These are phyloP conservation scores for Thielaviopsis musarum DNA, from an alignment of 2,329 filamentous ascomycete genomes.

Conservation along the genomic window DNA sequence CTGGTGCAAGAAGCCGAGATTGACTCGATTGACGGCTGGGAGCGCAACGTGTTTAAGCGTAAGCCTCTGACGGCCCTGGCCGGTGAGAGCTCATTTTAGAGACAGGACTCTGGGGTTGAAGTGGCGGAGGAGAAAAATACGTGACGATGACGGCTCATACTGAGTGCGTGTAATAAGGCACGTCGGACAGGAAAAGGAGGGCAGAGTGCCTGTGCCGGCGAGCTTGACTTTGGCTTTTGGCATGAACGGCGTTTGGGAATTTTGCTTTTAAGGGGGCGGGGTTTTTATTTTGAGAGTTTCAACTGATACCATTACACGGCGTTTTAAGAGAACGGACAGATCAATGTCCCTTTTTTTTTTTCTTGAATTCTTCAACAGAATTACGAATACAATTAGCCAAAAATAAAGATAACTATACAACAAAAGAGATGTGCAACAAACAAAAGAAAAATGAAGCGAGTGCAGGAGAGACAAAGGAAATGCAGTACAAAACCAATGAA, in stretches of 20 bases:
- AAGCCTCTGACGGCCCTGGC: conserved; percentile 19
- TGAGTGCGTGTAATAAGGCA: neutral
- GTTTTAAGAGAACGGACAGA: neutral
- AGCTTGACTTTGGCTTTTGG: neutral
- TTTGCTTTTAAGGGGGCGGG: neutral
- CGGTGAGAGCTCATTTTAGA: conserved; percentile 5
- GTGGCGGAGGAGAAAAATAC: neutral
- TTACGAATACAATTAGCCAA: neutral
- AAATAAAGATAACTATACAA: too few relatives aligned
- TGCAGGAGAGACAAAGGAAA: neutral
- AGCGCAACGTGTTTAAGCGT: conserved; percentile 34
- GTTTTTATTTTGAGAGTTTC: neutral
- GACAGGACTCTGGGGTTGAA: neutral
- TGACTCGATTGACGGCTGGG: conserved; percentile 46
- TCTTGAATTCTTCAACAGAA: neutral
- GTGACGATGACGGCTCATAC: neutral
- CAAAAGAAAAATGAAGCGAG: neutral
- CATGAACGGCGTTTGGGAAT: neutral
- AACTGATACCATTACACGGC: neutral
- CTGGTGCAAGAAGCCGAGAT: conserved; percentile 37
- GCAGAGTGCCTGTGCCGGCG: neutral
- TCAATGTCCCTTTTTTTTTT: neutral
- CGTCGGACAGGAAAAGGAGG: neutral
- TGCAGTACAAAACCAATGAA: neutral
- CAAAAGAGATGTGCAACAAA: neutral